Evolutionary conservation across 2,329 filamentous ascomycete species (phyloP).

Genomic region (Penicillium janthinellum): DNA sequence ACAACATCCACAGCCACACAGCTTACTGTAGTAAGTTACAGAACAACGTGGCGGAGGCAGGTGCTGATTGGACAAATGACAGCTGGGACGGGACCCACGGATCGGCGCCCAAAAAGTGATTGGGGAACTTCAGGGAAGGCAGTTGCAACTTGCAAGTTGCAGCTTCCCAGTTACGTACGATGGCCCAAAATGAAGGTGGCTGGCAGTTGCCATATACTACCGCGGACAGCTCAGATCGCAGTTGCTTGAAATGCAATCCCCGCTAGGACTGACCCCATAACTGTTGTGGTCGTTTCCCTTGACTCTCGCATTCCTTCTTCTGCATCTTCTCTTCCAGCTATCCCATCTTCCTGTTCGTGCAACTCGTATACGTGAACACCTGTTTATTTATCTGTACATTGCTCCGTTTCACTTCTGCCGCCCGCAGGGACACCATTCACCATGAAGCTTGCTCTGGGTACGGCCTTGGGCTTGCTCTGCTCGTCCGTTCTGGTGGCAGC

Average conservation of each 20-base stretch:
- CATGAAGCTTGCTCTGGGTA: slow-evolving; percentile 37
- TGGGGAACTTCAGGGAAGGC: not conserved
- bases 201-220: slow-evolving; percentile 19
- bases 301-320: not conserved
- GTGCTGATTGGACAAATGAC: slow-evolving; percentile 14
- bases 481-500: slow-evolving; percentile 35
- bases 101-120: slow-evolving; percentile 13
- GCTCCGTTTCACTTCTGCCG: not conserved
- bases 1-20: not conserved
- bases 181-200: slow-evolving; percentile 24
- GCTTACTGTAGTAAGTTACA: too few species aligned
- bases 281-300: slow-evolving; percentile 2
- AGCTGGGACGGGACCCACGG: slow-evolving; percentile 14
- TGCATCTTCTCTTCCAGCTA: slow-evolving; percentile 1
- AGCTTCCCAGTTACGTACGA: not conserved
- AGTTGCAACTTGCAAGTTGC: not conserved
- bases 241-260: not conserved
- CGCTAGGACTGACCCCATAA: too few species aligned
- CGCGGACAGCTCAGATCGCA: not conserved
- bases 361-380: not conserved
- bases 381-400: slow-evolving; percentile 2
- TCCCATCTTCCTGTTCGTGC: not conserved
- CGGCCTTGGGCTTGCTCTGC: slow-evolving; percentile 32
- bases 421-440: slow-evolving; percentile 14
- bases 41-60: slow-evolving; percentile 10